Base-by-base conservation (phyloP, 768 basidiomycete genomes). In the Collybia mongolica region DNA sequence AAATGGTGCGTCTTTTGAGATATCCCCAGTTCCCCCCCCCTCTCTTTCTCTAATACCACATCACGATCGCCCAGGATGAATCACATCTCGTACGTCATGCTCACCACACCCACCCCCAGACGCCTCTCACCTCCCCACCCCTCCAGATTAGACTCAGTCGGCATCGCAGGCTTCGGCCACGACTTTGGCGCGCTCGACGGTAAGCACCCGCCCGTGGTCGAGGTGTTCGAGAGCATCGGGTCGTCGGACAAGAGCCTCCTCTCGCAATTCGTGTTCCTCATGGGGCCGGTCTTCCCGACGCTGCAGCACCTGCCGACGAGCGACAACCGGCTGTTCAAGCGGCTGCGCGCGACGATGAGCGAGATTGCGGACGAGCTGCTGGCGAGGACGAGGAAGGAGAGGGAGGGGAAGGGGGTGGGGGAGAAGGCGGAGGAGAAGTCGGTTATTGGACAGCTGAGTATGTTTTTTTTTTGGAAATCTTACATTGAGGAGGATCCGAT, bases 161-260 rank as follows among this genome's bases (percentile, higher is more conserved):
- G 83, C 12, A 77, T 83, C 28, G 80, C 79, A 6, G 80, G 81
- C 0, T 84, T 84, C 49, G 76, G 77, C 4, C 76, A 84, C 54
- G 69, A 82, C 56, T 85, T 85, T 53, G 73, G 73, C 12, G 62
- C 77, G 0, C 67, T 84, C 4, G 72, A 78, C 12, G 81, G 81
- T 5, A 71, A 76, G 48, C 61, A 60, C 23, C 67, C 76, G 3
- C 54, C 66, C 2, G 68, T 82, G 15, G 65, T 70, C 2, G 66
- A 72, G 4, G 65, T 69, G 1, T 76, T 80, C 23, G 71, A 74
- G 14, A 60, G 65, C 0, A 69, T 75, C 39, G 64, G 64, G 5
- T 58, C 43, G 23, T 52, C 54, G 14, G 58, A 69, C 5, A 52
- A 54, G 12, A 63, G 65, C 5, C 38, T 64, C 4, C 24, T 72